Evolutionary conservation across 768 basidiomycete species (phyloP).

Genomic region (Mycena polygramma): DNA sequence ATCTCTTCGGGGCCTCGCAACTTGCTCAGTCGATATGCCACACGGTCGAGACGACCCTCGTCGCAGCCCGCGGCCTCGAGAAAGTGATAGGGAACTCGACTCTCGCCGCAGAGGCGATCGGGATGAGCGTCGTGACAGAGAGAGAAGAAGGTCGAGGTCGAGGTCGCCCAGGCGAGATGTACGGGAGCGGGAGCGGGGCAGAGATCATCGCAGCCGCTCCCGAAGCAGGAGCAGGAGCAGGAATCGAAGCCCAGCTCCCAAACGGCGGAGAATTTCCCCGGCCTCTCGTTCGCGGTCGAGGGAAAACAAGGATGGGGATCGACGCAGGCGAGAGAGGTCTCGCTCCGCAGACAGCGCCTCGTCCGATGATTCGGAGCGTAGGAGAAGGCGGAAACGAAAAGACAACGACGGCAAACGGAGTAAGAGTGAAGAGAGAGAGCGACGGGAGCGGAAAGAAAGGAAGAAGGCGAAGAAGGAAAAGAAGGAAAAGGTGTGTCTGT

Average conservation of each 20-base stretch:
- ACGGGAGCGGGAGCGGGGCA: conserved; percentile 27
- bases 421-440: conserved; percentile 49
- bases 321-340: conserved; percentile 46
- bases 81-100: conserved; percentile 21
- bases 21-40: conserved; percentile 12
- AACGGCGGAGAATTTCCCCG: conserved; percentile 46
- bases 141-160: conserved; percentile 21
- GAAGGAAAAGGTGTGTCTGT: conserved; percentile 64
- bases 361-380: conserved; percentile 57
- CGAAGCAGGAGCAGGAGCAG: conserved; percentile 41
- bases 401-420: conserved; percentile 58
- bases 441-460: conserved; percentile 63
- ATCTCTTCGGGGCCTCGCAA: neutral
- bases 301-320: conserved; percentile 47
- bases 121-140: conserved; percentile 29
- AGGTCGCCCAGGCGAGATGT: conserved; percentile 29
- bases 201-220: conserved; percentile 34
- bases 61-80: conserved; percentile 26
- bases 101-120: conserved; percentile 15
- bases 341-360: conserved; percentile 60
- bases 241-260: conserved; percentile 50
- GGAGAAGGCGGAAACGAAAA: conserved; percentile 59
- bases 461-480: conserved; percentile 80
- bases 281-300: conserved; percentile 45
- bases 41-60: conserved; percentile 24